phyloP scores from a whole-genome alignment of 352 stramenopile species.

The Plasmopara muralis region DNA sequence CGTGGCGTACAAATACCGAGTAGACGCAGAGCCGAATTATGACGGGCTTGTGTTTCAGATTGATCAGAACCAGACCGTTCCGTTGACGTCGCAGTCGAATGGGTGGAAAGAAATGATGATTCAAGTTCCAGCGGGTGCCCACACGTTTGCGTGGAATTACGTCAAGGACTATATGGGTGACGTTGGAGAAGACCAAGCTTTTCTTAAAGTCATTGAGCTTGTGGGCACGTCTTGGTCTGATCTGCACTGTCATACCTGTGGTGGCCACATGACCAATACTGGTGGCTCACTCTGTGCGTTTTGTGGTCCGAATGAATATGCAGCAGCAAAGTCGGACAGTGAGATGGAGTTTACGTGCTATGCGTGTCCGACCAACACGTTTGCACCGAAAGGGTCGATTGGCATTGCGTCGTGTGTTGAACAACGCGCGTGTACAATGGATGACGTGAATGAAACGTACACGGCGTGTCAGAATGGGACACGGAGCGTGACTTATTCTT shows the following conservation, averaged over 20 bases:
- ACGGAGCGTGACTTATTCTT: conserved; percentile 55
- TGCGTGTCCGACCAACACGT: conserved; percentile 52
- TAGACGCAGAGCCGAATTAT: conserved; percentile 67
- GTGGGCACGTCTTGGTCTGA: conserved; percentile 75
- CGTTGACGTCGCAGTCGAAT: conserved; percentile 54
- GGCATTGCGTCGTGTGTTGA: conserved; percentile 57
- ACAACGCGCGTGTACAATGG: conserved; percentile 47
- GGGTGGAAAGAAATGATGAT: conserved; percentile 63
- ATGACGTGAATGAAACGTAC: conserved; percentile 58
- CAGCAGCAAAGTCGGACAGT: conserved; percentile 55
- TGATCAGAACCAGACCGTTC: conserved; percentile 47
- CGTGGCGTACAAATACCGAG: conserved; percentile 72
- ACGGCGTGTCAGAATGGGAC: conserved; percentile 47
- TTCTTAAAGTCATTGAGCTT: conserved; percentile 73
- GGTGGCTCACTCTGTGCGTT: conserved; percentile 74
- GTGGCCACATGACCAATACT: conserved; percentile 68
- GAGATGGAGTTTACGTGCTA: conserved; percentile 77
- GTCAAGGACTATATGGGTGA: conserved; percentile 74
- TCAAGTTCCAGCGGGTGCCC: conserved; percentile 44
- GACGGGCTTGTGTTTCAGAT: conserved; percentile 74
- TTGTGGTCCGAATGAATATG: conserved; percentile 74
- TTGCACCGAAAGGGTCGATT: conserved; percentile 66
- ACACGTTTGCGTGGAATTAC: conserved; percentile 77
- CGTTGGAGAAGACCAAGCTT: conserved; percentile 58
- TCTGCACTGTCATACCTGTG: conserved; percentile 64